Conservation (phyloP, 345 rosid species). For the Triadica sebifera region DNA sequence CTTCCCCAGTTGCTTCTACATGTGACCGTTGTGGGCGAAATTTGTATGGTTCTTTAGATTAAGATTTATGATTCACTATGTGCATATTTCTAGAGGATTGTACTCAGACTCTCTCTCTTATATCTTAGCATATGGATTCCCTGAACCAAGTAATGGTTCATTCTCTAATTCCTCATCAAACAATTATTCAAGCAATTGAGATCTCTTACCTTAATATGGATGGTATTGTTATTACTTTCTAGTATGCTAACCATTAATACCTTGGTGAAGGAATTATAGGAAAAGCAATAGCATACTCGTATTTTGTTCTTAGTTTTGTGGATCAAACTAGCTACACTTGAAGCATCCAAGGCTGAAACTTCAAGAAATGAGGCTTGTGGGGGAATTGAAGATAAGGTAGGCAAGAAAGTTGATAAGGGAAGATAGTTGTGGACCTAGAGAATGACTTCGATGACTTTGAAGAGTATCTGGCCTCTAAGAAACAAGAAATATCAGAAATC, state of each 20-base stretch:
- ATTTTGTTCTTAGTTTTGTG: background rate
- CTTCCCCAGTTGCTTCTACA: constrained; percentile 35
- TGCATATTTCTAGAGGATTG: too few relatives aligned
- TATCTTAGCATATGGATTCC: background rate
- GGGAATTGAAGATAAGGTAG: too few relatives aligned
- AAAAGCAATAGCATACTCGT: background rate
- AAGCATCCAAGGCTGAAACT: too few relatives aligned
- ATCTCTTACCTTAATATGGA: background rate
- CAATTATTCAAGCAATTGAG: background rate
- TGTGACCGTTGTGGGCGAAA: constrained; percentile 85
- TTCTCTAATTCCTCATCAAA: background rate
- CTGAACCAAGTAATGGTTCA: background rate
- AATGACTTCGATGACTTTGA: too few relatives aligned
- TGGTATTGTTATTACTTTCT: background rate
- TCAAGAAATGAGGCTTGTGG: too few relatives aligned
- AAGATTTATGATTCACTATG: background rate
- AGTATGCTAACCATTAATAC: background rate
- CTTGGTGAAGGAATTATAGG: background rate
- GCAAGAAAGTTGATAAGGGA: too few relatives aligned
- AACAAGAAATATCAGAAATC: too few relatives aligned
- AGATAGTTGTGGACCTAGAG: too few relatives aligned
- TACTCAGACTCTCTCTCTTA: background rate
- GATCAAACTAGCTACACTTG: too few relatives aligned
- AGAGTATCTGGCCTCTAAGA: too few relatives aligned
- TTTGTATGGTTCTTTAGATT: constrained; percentile 30